These are phyloP conservation scores for Paspalum notatum DNA, from an alignment of 176 grass and related monocot genomes.

Conservation along the genomic window DNA sequence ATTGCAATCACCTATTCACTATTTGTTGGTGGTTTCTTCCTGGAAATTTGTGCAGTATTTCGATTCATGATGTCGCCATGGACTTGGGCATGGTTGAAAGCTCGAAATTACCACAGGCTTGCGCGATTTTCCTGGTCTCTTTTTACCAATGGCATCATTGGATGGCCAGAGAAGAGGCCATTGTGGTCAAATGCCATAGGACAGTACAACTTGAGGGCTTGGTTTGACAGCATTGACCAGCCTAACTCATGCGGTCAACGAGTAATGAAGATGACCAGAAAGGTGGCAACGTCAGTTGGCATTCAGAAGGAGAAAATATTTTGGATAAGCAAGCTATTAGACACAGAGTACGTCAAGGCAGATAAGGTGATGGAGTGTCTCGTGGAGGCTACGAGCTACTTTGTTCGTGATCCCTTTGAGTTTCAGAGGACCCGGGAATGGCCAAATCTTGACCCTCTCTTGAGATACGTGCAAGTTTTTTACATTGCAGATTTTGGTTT, in stretches of 20 bases:
- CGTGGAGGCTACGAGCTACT: neutral
- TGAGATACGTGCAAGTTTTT: conserved; percentile 14
- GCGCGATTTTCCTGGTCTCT: neutral
- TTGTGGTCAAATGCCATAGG: conserved; percentile 32
- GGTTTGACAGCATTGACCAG: too few relatives aligned
- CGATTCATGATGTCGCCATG: neutral
- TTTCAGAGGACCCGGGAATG: conserved; percentile 16
- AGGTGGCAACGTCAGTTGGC: neutral
- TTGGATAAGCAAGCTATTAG: conserved; percentile 9
- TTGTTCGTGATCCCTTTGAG: neutral
- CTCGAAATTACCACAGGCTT: neutral
- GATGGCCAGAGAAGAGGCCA: neutral
- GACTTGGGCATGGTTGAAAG: conserved; percentile 18
- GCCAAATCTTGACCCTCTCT: conserved; percentile 1
- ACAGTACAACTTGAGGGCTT: conserved; percentile 31
- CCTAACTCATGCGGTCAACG: too few relatives aligned
- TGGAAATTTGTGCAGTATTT: neutral
- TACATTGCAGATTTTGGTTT: conserved; percentile 4
- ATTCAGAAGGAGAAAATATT: neutral
- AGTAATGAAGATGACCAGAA: neutral
- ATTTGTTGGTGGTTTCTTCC: neutral
- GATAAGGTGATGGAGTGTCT: neutral
- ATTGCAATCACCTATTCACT: conserved; percentile 18
- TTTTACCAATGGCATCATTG: neutral
- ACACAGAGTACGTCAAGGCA: neutral